Percentiles rank a stretch among this genome's conserved stretches.
Conservation (phyloP, 306 rosid species). For the Dalbergia oliveri region DNA sequence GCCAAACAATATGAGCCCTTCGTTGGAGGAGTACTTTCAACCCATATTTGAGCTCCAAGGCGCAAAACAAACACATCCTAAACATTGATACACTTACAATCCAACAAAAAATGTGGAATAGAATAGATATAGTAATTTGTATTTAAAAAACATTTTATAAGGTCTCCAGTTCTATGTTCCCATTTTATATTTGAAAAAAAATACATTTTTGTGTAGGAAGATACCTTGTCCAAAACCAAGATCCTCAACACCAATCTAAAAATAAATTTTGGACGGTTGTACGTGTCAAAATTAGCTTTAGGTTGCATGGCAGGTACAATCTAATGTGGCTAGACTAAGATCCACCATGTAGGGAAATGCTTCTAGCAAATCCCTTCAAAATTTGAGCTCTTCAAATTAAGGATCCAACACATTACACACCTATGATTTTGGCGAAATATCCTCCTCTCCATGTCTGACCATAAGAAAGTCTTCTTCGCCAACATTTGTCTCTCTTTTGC, state of each 20-base stretch:
- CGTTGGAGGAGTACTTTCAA: too few relatives aligned
- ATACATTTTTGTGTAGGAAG: too few relatives aligned
- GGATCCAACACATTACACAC: slow-evolving; percentile 51
- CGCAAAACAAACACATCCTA: too few relatives aligned
- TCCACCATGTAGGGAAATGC: slow-evolving; percentile 2
- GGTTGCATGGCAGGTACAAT: slow-evolving; percentile 11
- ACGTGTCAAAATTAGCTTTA: not conserved
- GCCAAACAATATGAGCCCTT: too few relatives aligned
- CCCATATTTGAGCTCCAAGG: too few relatives aligned
- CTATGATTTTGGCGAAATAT: slow-evolving; percentile 62
- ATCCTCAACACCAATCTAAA: not conserved
- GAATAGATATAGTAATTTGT: too few relatives aligned
- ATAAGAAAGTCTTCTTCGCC: slow-evolving; percentile 42
- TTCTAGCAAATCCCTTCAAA: slow-evolving; percentile 34
- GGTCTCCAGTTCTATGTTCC: too few relatives aligned
- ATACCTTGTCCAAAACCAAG: too few relatives aligned
- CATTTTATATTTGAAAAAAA: too few relatives aligned
- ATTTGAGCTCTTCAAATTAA: slow-evolving; percentile 28
- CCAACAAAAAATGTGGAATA: too few relatives aligned
- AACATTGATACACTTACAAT: too few relatives aligned
- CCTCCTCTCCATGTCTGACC: slow-evolving; percentile 62
- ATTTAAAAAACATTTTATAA: too few relatives aligned
- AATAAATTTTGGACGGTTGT: not conserved
- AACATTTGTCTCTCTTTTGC: slow-evolving; percentile 44
- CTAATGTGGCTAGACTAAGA: not conserved